Base-by-base conservation (phyloP, 768 basidiomycete species). In the Leucocoprinus sp. region DNA sequence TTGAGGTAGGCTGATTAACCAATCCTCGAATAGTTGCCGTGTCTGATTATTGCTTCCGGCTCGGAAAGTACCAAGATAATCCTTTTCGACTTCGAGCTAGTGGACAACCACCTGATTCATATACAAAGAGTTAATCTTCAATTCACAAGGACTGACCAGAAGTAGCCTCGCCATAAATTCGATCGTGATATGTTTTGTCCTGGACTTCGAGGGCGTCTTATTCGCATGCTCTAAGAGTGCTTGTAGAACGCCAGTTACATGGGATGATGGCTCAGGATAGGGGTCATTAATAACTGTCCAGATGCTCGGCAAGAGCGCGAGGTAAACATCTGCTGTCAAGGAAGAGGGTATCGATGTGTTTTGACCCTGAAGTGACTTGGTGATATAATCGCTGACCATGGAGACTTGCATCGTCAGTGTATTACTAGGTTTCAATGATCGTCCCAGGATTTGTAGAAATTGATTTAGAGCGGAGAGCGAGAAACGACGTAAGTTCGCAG, bases 1-100 rank as follows among this genome's bases (percentile, higher is more conserved):
- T 61, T 78, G 83, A 0, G 93, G 90, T 35, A 96, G 71, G 52
- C 84, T 78, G 21, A 72, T 60, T 14, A 91, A 52, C 91, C 93
- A 96, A 17, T 72, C 72, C 41, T 70, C 64, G 29, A 83, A 61
- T 42, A 62, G 68, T 24, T 54, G 48, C 52, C 58, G 50, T 45
- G 61, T 52, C 40, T 54, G 57, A 37, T 52, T 43, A 38, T 56
- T 54, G 7, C 53, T 47, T 26, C 60, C 64, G 17, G 71, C 51
- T 11, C 60, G 63, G 54, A 83, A 76, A 18, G 57, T 47, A 4
- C 82, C 82, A 3, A 45, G 54, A 54, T 80, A 83, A 36, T 70
- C 67, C 0, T 62, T 62, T 43, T 78, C 74, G 35, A 70, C 76
- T 34, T 78, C 75, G 15, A 90, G 70, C 86, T 91, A 54, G n/a